Percentiles rank a stretch among this genome's conserved stretches.
phyloP scores from a whole-genome alignment of 2,329 filamentous ascomycete species.

The Bipolaris oryzae region DNA sequence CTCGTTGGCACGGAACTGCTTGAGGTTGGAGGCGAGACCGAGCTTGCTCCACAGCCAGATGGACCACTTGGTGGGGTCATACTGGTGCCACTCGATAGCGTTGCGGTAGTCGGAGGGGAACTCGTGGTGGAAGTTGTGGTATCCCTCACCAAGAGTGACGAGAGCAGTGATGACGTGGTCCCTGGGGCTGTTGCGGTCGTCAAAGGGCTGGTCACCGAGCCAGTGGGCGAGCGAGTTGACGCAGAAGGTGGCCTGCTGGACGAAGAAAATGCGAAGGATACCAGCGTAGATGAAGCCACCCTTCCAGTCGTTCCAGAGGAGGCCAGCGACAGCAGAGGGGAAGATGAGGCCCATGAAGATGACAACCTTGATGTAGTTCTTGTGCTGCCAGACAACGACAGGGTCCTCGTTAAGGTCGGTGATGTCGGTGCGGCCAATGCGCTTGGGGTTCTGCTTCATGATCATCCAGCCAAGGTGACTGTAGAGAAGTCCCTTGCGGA shows the following conservation, averaged over 20 bases:
- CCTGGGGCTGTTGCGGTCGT: constrained; percentile 53
- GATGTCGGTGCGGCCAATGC: constrained; percentile 59
- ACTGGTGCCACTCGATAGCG: constrained; percentile 51
- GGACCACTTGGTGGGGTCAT: constrained; percentile 54
- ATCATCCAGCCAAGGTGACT: constrained; percentile 61
- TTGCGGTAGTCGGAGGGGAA: constrained; percentile 54
- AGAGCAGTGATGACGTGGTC: constrained; percentile 53
- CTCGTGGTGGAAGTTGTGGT: constrained; percentile 56
- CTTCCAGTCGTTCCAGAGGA: constrained; percentile 57
- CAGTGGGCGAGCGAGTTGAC: constrained; percentile 62
- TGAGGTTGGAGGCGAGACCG: constrained; percentile 52
- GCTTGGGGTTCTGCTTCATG: constrained; percentile 62
- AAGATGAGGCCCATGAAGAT: constrained; percentile 57
- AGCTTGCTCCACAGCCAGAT: constrained; percentile 53
- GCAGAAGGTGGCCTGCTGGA: constrained; percentile 61
- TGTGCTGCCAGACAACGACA: constrained; percentile 59
- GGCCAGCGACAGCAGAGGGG: constrained; percentile 55
- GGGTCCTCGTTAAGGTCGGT: constrained; percentile 59
- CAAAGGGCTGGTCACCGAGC: constrained; percentile 56
- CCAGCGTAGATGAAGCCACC: constrained; percentile 60
- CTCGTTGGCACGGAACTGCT: constrained; percentile 54
- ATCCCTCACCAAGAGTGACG: constrained; percentile 53
- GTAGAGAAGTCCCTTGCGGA: constrained; percentile 59
- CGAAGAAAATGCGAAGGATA: constrained; percentile 59
- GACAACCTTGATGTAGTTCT: constrained; percentile 56